Percentiles rank a stretch among this genome's conserved stretches.
These are phyloP conservation scores for Stephania yunnanensis DNA, from an alignment of 164 flowering plant genomes.

Conservation along the genomic window DNA sequence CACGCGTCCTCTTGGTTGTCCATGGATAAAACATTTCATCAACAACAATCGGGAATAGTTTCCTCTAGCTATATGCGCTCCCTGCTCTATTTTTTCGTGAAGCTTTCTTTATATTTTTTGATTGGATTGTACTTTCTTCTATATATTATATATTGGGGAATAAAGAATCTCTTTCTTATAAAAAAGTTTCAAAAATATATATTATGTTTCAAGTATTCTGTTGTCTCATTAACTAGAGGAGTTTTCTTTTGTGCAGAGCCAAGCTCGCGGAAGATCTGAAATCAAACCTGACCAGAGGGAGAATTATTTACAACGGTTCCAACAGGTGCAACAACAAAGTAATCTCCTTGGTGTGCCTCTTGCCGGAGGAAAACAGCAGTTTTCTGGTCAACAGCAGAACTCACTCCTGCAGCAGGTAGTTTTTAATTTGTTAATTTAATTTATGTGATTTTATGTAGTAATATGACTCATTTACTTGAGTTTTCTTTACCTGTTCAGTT, in stretches of 20 bases:
- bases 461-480: too few species aligned
- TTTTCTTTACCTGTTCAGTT: not conserved
- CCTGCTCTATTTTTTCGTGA: too few species aligned
- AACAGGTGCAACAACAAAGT: constrained; percentile 80
- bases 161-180: too few species aligned
- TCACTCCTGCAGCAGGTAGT: constrained; percentile 80
- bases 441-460: not conserved
- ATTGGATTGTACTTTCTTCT: too few species aligned
- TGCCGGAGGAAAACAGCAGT: constrained; percentile 70
- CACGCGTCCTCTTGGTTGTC: too few species aligned
- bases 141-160: too few species aligned
- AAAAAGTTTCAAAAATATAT: not conserved
- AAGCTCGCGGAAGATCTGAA: constrained; percentile 85
- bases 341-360: constrained; percentile 63
- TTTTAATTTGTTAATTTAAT: not conserved
- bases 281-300: constrained; percentile 94
- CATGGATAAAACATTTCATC: too few species aligned
- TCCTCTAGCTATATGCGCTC: too few species aligned
- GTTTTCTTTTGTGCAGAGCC: constrained; percentile 38
- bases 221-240: not conserved
- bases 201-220: not conserved
- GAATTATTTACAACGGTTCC: constrained; percentile 72
- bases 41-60: too few species aligned
- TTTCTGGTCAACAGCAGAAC: constrained; percentile 66
- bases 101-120: too few species aligned